Base-by-base conservation (phyloP, 805 yeast species). In the Barnettozyma sucrosica region DNA sequence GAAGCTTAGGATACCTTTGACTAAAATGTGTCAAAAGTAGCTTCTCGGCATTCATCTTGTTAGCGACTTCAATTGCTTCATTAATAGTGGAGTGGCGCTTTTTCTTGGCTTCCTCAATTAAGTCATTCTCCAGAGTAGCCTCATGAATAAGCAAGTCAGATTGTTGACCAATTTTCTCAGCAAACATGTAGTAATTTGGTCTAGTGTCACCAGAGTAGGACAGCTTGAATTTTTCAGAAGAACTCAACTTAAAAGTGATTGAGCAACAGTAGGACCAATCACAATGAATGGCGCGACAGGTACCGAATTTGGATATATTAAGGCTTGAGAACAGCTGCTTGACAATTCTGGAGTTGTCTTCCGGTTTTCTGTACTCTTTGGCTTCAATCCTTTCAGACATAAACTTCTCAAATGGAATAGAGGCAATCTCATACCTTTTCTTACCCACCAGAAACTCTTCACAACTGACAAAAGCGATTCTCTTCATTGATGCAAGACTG, bases 161-260 rank as follows among this genome's bases (percentile, higher is more conserved):
- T 11, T 70, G 63, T 19, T 60, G 50, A 2, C 97, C 98, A 45
- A 87, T 76, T 3, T 67, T 71, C 3, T 68, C 57, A 0, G 84
- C 78, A 65, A 89, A 89, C 38, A 58, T 62, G 43, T 63, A 66
- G 4, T 67, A 59, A 53, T 80, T 82, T 0, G 99, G 99, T 57
- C 97, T 77, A 0, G 98, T 88, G 62, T 93, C 99, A 11, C 99
- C 99, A 2, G 97, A 89, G 62, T 87, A 93, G 1, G 97, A 83
- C 1, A 90, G 71, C 55, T 79, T 84, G 69, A 89, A 89, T 0
- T 14, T 28, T 16, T 64, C 50, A 7, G 54, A 46, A 3, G 50
- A 52, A 1, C 55, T 57, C 28, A 70, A 56, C 8, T 64, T 65
- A 46, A 84, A 76, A 2, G 73, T 61, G 10, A 90, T 70, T 0